phyloP scores from a whole-genome alignment of 164 flowering plant species.

The Euptelea pleiosperma region DNA sequence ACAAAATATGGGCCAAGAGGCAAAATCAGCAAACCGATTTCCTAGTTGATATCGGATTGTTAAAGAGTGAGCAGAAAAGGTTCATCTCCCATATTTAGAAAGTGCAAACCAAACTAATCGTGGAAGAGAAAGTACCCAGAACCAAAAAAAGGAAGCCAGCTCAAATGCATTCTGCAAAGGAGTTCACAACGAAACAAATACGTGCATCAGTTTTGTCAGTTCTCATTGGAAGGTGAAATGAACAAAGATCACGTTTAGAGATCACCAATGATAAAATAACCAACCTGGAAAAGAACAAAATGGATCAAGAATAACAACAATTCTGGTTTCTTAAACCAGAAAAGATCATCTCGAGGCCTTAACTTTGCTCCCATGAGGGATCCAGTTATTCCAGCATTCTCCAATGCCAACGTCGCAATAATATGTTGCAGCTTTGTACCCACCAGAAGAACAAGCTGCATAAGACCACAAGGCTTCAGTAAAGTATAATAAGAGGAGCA shows the following conservation, averaged over 20 bases:
- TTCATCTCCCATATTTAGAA: background rate
- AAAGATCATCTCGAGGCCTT: conserved; percentile 89
- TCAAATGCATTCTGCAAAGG: conserved; percentile 89
- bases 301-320: conserved; percentile 76
- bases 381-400: conserved; percentile 68
- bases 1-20: too few species aligned
- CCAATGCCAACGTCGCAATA: conserved; percentile 88
- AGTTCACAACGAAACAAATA: conserved; percentile 15
- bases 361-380: conserved; percentile 42
- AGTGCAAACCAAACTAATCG: conserved; percentile 8
- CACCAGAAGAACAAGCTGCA: conserved; percentile 87
- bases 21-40: too few species aligned
- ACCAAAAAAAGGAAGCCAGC: conserved; percentile 98
- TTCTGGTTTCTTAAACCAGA: conserved; percentile 98
- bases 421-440: conserved; percentile 91
- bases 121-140: conserved; percentile 69
- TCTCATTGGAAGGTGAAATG: background rate
- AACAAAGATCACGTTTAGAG: background rate
- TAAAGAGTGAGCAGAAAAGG: background rate
- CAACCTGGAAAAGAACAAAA: conserved; percentile 93
- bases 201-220: conserved; percentile 11
- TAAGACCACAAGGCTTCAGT: conserved; percentile 7
- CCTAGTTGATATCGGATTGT: too few species aligned
- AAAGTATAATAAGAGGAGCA: background rate
- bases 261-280: background rate